Evolutionary conservation across 2,329 filamentous ascomycete genomes (phyloP), one percentile per base, ranked within the genome.

Genomic region (Apiospora marii): DNA sequence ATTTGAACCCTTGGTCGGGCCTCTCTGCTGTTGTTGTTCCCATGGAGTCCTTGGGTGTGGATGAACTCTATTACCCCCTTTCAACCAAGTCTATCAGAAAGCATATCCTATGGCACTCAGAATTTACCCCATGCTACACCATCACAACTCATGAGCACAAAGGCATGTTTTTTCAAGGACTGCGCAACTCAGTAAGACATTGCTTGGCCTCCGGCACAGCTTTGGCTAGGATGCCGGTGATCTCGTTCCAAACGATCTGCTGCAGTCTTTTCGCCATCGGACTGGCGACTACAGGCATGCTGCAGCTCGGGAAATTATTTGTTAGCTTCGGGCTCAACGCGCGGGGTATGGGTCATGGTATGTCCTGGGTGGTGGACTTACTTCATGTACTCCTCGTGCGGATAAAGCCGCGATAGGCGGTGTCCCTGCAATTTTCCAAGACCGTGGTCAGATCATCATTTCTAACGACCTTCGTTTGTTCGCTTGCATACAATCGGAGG

Each of bases 251-350:
- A 0, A 53, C 68, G 13, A 48, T 12, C 27, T 30, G 14, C 68
- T 69, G 68, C 8, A 53, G 46, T 22, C 48, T 34, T 34, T 53
- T 69, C 19, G 16, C 68, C 44, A 49, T 49, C 16, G 46, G 44
- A 12, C 46, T 53, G 44, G 68, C 46, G 22, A 69, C 68, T 22
- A 69, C 30, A 7, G 46, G 44, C 43, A 49, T 41, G 3, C 68
- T 69, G 46, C 1, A 16, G 16, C 14, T 16, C 1, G 14, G 19
- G 37, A 14, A 3, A 12, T 44, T 16, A 6, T 44, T 22, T 7
- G 4, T 43, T 3, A 68, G 64, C 24, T 27, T 14, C 1, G 2
- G 30, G 12, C 7, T 22, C 53, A 22, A 4, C 30, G 2, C 1
- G 37, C 7, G 8, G 19, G 7, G 22, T 16, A 7, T 4, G 53